phyloP scores from a whole-genome alignment of 2,329 filamentous ascomycete species.

The Fusarium poae region DNA sequence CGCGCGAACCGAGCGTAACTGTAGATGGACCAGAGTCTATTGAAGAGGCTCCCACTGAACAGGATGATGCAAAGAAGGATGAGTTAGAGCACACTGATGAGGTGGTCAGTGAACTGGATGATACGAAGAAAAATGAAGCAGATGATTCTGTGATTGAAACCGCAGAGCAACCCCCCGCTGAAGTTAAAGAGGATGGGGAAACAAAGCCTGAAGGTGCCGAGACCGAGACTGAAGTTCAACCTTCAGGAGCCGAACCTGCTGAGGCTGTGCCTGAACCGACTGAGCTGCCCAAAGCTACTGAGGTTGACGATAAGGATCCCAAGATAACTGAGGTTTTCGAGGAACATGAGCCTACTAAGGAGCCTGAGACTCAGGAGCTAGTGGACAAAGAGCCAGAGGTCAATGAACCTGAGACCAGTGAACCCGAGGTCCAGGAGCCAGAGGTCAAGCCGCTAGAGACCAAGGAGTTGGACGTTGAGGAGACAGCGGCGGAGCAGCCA shows the following conservation, averaged over 20 bases:
- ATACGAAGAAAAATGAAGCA: constrained; percentile 13
- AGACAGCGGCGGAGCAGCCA: background rate
- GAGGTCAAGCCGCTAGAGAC: background rate
- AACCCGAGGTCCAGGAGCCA: background rate
- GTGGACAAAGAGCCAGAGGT: background rate
- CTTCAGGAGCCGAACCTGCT: background rate
- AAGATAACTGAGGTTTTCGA: constrained; percentile 8
- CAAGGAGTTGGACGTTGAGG: background rate
- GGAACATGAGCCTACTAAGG: background rate
- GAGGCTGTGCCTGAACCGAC: constrained; percentile 3
- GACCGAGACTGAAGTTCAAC: constrained; percentile 3
- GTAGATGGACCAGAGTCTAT: constrained; percentile 30
- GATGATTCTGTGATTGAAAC: constrained; percentile 19
- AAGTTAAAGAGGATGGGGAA: constrained; percentile 8
- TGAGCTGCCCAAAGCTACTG: background rate
- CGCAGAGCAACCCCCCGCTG: constrained; percentile 11
- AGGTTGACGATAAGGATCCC: background rate
- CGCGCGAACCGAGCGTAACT: constrained; percentile 46
- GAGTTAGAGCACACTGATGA: constrained; percentile 18
- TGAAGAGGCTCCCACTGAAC: background rate
- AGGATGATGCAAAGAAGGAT: constrained; percentile 10
- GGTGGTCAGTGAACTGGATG: background rate
- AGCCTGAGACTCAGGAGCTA: background rate
- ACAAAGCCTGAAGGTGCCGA: background rate
- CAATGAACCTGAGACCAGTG: background rate